phyloP scores from a whole-genome alignment of 179 eudicot species.

The Silene vulgaris region DNA sequence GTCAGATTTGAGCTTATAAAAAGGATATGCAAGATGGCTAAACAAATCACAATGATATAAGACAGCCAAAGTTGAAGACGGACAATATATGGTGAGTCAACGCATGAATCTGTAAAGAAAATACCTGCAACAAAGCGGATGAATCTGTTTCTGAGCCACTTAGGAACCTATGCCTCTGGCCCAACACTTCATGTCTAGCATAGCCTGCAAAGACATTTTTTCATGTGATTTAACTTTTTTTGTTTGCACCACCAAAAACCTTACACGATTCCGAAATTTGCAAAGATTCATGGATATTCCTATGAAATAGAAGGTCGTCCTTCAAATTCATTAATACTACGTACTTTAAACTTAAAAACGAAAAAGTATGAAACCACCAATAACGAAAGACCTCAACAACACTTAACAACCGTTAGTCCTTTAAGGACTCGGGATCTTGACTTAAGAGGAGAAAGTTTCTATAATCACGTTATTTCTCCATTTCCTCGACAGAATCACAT shows the following conservation, averaged over 20 bases:
- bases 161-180: slow-evolving; percentile 56
- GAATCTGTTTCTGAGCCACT: slow-evolving; percentile 57
- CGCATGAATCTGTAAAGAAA: background rate
- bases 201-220: slow-evolving; percentile 45
- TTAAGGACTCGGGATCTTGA: background rate
- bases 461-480: background rate
- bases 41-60: background rate
- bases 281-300: background rate
- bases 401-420: no score
- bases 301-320: background rate
- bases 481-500: no score
- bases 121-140: slow-evolving; percentile 51
- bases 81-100: background rate
- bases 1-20: background rate
- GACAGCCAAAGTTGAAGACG: background rate
- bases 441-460: background rate
- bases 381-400: no score
- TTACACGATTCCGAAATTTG: background rate
- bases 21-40: background rate
- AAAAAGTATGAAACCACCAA: no score
- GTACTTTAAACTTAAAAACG: no score
- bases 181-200: slow-evolving; percentile 71
- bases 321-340: no score
- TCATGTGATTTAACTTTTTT: background rate
- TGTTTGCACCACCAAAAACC: background rate